Conservation (phyloP, 2,329 filamentous ascomycete genomes). For the Diaporthe sp. region DNA sequence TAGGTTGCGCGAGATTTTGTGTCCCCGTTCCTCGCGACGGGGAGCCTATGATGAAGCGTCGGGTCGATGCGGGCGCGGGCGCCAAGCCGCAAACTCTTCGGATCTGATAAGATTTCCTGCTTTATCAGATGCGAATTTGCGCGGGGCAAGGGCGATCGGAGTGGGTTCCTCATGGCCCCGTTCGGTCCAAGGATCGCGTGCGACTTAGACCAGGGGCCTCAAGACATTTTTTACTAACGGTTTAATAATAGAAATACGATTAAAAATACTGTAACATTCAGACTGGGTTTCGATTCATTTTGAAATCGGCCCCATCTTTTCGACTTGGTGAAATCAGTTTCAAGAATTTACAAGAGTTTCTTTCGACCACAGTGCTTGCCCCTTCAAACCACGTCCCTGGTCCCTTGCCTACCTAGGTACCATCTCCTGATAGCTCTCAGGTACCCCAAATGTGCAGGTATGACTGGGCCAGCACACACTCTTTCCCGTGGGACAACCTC, state of each 20-base stretch:
- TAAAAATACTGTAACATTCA: neutral
- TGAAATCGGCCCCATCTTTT: neutral
- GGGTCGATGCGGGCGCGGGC: constrained; percentile 17
- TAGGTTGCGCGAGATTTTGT: constrained; percentile 19
- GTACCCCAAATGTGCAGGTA: neutral
- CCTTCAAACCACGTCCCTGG: neutral
- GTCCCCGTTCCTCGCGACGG: neutral
- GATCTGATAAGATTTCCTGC: constrained; percentile 34
- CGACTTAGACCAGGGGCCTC: neutral
- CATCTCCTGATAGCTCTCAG: neutral
- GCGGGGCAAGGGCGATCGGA: constrained; percentile 18
- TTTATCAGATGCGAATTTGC: constrained; percentile 32
- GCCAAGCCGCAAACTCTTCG: constrained; percentile 36
- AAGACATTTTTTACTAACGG: constrained; percentile 4
- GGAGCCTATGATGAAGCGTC: constrained; percentile 21
- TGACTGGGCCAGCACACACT: neutral
- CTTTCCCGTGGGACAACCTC: neutral
- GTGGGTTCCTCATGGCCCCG: neutral
- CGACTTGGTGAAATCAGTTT: neutral
- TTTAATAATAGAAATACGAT: constrained; percentile 21
- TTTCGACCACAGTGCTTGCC: neutral
- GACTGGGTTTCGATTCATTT: neutral
- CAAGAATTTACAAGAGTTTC: neutral
- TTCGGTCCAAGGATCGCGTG: neutral
- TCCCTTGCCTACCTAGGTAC: neutral